A percentile compares a stretch with the other conserved stretches of the same genome.
phyloP scores from a whole-genome alignment of 2,329 filamentous ascomycete species.

The Monilinia laxa region DNA sequence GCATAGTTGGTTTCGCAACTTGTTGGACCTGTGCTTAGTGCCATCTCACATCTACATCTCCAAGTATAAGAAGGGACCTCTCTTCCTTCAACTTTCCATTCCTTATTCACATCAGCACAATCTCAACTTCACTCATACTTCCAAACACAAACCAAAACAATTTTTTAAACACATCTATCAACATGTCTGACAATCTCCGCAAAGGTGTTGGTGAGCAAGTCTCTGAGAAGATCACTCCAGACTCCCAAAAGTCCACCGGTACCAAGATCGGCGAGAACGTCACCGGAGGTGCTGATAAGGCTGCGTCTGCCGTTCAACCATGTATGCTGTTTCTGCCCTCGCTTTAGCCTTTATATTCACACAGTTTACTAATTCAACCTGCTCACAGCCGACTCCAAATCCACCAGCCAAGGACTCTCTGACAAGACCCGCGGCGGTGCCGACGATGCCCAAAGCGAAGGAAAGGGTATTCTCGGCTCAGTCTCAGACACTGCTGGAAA shows the following conservation, averaged over 20 bases:
- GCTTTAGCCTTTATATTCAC: slow-evolving; percentile 2
- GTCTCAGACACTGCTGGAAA: slow-evolving; percentile 45
- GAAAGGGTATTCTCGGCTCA: slow-evolving; percentile 43
- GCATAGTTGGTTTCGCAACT: background rate
- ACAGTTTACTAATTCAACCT: background rate
- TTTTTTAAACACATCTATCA: slow-evolving; percentile 4
- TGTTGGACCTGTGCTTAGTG: background rate
- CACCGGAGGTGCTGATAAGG: slow-evolving; percentile 48
- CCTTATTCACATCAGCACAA: slow-evolving; percentile 2
- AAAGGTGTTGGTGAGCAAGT: slow-evolving; percentile 52
- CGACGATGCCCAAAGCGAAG: slow-evolving; percentile 45
- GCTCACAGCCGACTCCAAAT: slow-evolving; percentile 43
- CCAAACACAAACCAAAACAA: background rate
- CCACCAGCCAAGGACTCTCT: slow-evolving; percentile 47
- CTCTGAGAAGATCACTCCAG: slow-evolving; percentile 51
- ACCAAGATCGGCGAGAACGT: slow-evolving; percentile 44
- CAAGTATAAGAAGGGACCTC: slow-evolving; percentile 5
- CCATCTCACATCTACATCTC: background rate
- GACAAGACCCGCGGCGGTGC: slow-evolving; percentile 46
- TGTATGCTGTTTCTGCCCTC: slow-evolving; percentile 30
- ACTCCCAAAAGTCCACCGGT: slow-evolving; percentile 53
- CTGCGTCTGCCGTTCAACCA: slow-evolving; percentile 49
- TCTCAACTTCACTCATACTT: background rate
- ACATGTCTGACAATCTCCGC: slow-evolving; percentile 39
- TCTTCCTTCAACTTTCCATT: background rate